Percentiles rank a stretch among this genome's conserved stretches.
These are phyloP conservation scores for Cicer arietinum DNA, from an alignment of 306 rosid genomes.

Conservation along the genomic window DNA sequence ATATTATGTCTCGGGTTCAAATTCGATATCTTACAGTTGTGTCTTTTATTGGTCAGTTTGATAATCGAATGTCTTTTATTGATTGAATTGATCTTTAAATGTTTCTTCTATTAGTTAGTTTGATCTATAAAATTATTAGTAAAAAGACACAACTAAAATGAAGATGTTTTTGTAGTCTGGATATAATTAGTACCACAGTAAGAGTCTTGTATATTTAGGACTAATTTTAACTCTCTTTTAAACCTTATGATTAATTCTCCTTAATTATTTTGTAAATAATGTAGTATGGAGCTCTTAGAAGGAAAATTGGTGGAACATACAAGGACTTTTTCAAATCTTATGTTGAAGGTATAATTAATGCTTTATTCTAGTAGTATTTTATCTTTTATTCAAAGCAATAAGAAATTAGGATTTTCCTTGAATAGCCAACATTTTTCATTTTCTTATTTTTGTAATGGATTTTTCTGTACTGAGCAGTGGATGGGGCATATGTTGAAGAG, in stretches of 20 bases:
- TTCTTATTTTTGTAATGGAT: slow-evolving; percentile 2
- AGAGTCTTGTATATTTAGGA: too few species aligned
- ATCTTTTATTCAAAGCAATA: neutral
- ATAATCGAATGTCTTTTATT: too few species aligned
- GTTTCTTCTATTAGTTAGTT: too few species aligned
- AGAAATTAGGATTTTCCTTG: neutral
- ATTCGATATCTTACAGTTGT: too few species aligned
- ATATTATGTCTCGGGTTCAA: too few species aligned
- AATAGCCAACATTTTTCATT: neutral
- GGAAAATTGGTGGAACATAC: slow-evolving; percentile 97
- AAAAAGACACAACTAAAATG: too few species aligned
- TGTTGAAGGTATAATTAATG: slow-evolving; percentile 65
- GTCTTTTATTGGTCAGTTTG: too few species aligned
- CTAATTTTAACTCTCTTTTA: neutral
- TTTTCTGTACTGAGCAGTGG: slow-evolving; percentile 57
- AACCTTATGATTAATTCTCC: neutral
- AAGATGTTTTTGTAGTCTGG: too few species aligned
- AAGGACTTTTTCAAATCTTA: slow-evolving; percentile 93
- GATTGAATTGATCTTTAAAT: too few species aligned
- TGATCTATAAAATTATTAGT: too few species aligned
- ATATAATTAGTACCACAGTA: too few species aligned
- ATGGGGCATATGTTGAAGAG: slow-evolving; percentile 87
- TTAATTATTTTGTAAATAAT: neutral
- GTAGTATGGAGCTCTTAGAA: slow-evolving; percentile 90
- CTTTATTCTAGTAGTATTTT: neutral